Base-by-base conservation (phyloP, 805 yeast genomes). In the Wickerhamomyces ciferrii region DNA sequence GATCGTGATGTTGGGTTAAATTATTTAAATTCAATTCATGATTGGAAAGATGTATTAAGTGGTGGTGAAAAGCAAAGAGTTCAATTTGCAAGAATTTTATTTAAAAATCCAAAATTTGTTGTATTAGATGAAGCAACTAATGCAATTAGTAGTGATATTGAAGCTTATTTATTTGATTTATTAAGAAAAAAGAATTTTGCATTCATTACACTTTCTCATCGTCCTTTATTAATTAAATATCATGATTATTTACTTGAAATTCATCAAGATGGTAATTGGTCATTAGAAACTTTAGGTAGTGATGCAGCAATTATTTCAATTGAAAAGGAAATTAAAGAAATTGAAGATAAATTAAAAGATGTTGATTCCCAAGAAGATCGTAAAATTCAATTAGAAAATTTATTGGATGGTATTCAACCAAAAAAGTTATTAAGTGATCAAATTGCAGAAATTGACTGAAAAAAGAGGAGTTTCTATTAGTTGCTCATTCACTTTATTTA, bases 51-150 rank as follows among this genome's bases (percentile, higher is more conserved):
- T 61, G 84, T 90, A n/a, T 75, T 90, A 53, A 84, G 94, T 65
- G 97, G 97, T n/a, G 97, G 97, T 47, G 97, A 90, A 63, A 84
- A 88, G 66, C 97, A 90, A 70, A 79, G 96, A 60, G 76, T 90
- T 63, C 81, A 88, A 63, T 86, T 90, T 69, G 96, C 97, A 0
- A 75, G 97, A 55, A 78, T 90, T 2, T 68, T 90, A 54, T 88
- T 84, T 68, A 87, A 85, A 61, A 77, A 78, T 45, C 96, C 96
- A 42, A 76, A 78, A 61, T 87, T 87, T 63, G 89, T 90, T 4
- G 79, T 90, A 2, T 74, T 90, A 50, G 97, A 90, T 66, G 97
- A 90, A 66, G 87, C 95, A n/a, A 90, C 97, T 4, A 87, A 89
- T 61, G 97, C 97, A 1, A 90, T 90, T 13, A 80, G 89, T 44